Evolutionary conservation across 495 filamentous ascomycete genomes (phyloP).

Genomic region (Umbilicaria muhlenbergii): DNA sequence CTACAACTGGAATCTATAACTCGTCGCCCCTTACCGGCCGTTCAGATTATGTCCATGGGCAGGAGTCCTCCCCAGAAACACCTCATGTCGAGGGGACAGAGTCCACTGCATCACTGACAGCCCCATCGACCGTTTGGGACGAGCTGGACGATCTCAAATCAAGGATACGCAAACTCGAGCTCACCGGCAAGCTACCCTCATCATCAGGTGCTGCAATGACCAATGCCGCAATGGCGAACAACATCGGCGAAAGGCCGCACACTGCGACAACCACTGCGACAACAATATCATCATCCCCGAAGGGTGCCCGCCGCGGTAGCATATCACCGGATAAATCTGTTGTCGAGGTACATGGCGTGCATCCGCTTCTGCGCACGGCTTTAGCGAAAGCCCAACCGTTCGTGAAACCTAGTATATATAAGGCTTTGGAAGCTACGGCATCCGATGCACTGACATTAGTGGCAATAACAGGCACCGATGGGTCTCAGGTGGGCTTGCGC

Average conservation of each 20-base stretch:
- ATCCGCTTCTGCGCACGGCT: slow-evolving; percentile 69
- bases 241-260: slow-evolving; percentile 55
- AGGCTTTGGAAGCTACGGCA: slow-evolving; percentile 66
- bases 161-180: slow-evolving; percentile 78
- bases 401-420: slow-evolving; percentile 56
- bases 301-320: slow-evolving; percentile 38
- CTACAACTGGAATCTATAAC: slow-evolving; percentile 33
- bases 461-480: slow-evolving; percentile 49
- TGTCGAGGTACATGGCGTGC: slow-evolving; percentile 28
- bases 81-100: slow-evolving; percentile 47
- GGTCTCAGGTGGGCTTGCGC: slow-evolving; percentile 36
- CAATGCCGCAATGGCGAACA: slow-evolving; percentile 28
- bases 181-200: slow-evolving; percentile 72
- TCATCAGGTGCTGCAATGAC: slow-evolving; percentile 68
- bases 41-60: slow-evolving; percentile 19
- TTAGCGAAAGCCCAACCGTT: slow-evolving; percentile 56
- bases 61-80: slow-evolving; percentile 31
- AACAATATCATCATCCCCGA: slow-evolving; percentile 77
- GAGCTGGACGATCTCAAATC: slow-evolving; percentile 94
- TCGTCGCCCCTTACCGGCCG: slow-evolving; percentile 37
- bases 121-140: slow-evolving; percentile 92
- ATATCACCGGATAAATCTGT: slow-evolving; percentile 31
- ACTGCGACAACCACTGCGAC: slow-evolving; percentile 92
- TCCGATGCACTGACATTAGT: slow-evolving; percentile 66
- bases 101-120: slow-evolving; percentile 71